Conservation (phyloP, 2,329 filamentous ascomycete genomes). For the Coniella vitis region DNA sequence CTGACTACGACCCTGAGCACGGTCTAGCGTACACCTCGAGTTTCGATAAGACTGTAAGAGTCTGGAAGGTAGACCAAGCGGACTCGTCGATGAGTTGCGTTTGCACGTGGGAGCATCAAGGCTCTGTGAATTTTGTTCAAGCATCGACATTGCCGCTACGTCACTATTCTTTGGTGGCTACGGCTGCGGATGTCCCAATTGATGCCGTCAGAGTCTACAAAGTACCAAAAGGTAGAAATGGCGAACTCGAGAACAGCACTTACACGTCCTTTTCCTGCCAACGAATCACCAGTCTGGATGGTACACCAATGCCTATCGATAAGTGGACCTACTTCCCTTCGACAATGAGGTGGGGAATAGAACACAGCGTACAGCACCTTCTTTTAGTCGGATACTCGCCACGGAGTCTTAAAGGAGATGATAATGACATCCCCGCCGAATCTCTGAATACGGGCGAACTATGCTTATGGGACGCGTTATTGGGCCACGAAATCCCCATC, state of each 20-base stretch:
- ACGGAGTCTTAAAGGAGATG: conserved; percentile 43
- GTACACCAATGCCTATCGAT: conserved; percentile 27
- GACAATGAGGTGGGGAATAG: conserved; percentile 55
- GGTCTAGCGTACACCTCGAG: conserved; percentile 51
- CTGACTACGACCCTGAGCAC: conserved; percentile 43
- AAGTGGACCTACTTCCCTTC: conserved; percentile 59
- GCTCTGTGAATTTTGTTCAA: conserved; percentile 57
- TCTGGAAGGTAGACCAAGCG: conserved; percentile 41
- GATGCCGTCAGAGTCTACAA: conserved; percentile 53
- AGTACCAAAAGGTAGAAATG: conserved; percentile 29
- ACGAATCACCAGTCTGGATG: conserved; percentile 23
- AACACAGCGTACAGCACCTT: conserved; percentile 38
- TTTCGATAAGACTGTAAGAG: conserved; percentile 55
- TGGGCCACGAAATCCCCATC: conserved; percentile 38
- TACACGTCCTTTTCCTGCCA: conserved; percentile 37
- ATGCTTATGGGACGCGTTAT: conserved; percentile 49
- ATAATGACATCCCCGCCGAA: conserved; percentile 52
- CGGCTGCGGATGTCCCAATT: conserved; percentile 48
- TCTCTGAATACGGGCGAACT: conserved; percentile 53
- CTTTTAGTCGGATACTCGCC: conserved; percentile 59
- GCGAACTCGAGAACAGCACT: conserved; percentile 25
- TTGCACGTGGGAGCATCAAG: conserved; percentile 49
- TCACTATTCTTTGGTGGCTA: conserved; percentile 44
- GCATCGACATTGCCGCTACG: conserved; percentile 38
- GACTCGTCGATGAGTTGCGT: conserved; percentile 35